Base-by-base conservation (phyloP, 495 filamentous ascomycete genomes). In the Xylona heveae region DNA sequence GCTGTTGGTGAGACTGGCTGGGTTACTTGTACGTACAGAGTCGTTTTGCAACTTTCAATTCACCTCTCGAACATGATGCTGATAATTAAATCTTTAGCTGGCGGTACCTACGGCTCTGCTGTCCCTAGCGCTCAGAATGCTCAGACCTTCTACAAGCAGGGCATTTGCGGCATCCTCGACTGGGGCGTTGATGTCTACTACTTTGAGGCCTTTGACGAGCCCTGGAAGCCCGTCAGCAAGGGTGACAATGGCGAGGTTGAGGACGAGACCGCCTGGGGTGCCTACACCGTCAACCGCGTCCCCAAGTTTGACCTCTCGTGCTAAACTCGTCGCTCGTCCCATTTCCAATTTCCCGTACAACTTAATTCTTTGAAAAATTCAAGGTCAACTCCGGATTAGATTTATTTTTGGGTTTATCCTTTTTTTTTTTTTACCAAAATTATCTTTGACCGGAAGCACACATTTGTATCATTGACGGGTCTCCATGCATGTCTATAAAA, bases 201-300 rank as follows among this genome's bases (percentile, higher is more conserved):
- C 51, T 84, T 84, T 42, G 78, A 83, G 62, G 78, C 78, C 28
- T 82, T 78, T 46, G 74, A 78, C 42, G 75, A 80, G 68, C 54
- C 66, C 36, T 81, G 73, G 69, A 85, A 85, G 71, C 75, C 75
- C 35, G 46, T 57, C 17, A 68, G 64, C 46, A 55, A 64, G 39
- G 75, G 74, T 38, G 67, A 78, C 45, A 69, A 74, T 48, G 78
- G 78, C 34, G 42, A 59, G 45, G 40, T 54, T n/a, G 61, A 55
- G 41, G 63, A 76, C 42, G 78, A 85, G 66, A 72, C 64, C 30
- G 67, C 76, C 44, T 85, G 78, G 78, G 78, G 78, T 42, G 66
- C 74, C 5, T 77, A 66, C 61, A 71, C 60, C 16, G 58, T 55
- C 1, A 61, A 72, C 38, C 59, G 74, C 37, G 59, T 57, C 42